Conservation (phyloP, 2,329 filamentous ascomycete genomes). For the Pseudocercospora fuligena region DNA sequence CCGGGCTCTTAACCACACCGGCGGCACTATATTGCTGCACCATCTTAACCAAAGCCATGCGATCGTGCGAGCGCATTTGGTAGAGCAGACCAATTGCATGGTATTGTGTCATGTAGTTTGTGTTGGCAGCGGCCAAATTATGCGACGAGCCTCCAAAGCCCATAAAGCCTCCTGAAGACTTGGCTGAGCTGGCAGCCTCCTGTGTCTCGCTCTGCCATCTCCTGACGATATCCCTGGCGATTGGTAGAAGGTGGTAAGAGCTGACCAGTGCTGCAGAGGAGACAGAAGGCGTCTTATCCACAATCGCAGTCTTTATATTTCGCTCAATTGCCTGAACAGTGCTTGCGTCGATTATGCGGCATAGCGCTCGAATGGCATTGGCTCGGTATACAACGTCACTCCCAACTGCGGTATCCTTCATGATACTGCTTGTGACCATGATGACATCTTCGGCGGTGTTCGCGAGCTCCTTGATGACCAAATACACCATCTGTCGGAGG, state of each 20-base stretch:
- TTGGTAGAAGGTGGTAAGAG: conserved; percentile 95
- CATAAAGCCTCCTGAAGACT: conserved; percentile 88
- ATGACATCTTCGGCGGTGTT: conserved; percentile 97
- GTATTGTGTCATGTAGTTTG: conserved; percentile 97
- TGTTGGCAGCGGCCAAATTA: conserved; percentile 72
- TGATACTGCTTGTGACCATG: conserved; percentile 99
- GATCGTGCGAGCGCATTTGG: conserved; percentile 95
- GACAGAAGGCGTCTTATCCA: conserved; percentile 97
- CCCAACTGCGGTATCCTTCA: conserved; percentile 97
- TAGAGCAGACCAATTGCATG: conserved; percentile 97
- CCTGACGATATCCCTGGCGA: conserved; percentile 91
- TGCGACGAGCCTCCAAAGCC: conserved; percentile 85
- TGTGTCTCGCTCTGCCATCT: conserved; percentile 99
- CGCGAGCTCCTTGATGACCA: conserved; percentile 96
- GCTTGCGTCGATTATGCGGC: conserved; percentile 93
- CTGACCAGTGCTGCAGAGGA: conserved; percentile 95
- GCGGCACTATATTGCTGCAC: conserved; percentile 97
- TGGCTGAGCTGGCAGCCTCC: conserved; percentile 88
- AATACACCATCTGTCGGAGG: conserved; percentile 97
- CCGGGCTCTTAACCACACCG: conserved; percentile 92
- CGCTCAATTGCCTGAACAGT: conserved; percentile 98
- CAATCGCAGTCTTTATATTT: conserved; percentile 98
- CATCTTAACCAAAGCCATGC: conserved; percentile 99
- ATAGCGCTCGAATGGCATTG: conserved; percentile 93
- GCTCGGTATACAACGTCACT: conserved; percentile 93